Evolutionary conservation across 2,329 filamentous ascomycete genomes (phyloP), one percentile per base, ranked within the genome.

Genomic region (Beauveria sp.): DNA sequence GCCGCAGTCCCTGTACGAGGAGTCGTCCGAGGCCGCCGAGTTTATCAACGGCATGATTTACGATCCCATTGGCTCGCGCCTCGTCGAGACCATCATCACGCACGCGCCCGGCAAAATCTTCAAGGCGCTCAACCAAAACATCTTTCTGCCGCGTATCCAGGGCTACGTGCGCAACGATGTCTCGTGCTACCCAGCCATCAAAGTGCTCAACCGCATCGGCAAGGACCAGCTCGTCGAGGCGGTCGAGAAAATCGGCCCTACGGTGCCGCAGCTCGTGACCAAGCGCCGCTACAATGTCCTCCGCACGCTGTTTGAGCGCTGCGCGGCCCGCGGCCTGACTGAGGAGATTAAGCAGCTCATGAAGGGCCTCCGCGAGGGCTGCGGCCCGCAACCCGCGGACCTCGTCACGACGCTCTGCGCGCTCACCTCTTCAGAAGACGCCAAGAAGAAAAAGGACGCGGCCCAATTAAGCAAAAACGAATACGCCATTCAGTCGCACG

Each of bases 1-100:
- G 0, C 83, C 83, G 1, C 73, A 89, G 56, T 87, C 89, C 0
- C 83, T 96, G 22, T 82, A 83, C 34, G 88, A 93, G 65, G 85
- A 85, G 18, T 85, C 85, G 1, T 89, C 90, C 40, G 88, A 87
- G 54, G 89, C 90, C 4, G 83, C 85, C 12, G 79, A 83, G 18
- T 96, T 98, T 71, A 83, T 98, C 71, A 92, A 90, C 69, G 87
- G 89, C 61, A 84, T 98, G 71, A 80, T 97, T 28, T 98, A 97
- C 74, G 92, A 98, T 70, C 82, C 89, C 1, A 88, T 98, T 57
- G 95, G 95, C 18, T 97, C 93, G 3, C 88, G 93, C 50, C 80
- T 99, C 2, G 81, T 98, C 24, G 95, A 99, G 76, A 91, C 88
- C 0, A 88, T 99, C 65, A 84, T 97, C 65, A 83, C 87, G 28